Evolutionary conservation across 768 basidiomycete species (phyloP).

Genomic region (Termitomyces sp.): DNA sequence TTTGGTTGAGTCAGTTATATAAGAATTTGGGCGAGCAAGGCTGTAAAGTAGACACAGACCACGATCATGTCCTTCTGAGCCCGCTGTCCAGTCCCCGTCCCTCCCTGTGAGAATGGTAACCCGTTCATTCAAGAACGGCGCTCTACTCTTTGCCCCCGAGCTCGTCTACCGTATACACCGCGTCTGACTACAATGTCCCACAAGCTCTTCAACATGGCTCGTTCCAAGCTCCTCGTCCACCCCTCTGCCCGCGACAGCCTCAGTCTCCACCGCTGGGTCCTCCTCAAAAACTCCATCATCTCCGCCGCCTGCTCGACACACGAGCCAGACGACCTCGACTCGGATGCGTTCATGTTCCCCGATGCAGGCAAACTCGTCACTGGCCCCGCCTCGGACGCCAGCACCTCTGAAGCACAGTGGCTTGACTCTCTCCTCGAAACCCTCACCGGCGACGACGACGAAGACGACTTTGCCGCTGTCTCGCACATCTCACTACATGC

Average conservation of each 20-base stretch:
- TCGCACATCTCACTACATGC: no score
- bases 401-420: constrained; percentile 71
- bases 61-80: constrained; percentile 39
- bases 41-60: not conserved
- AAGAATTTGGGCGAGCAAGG: constrained; percentile 12
- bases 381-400: constrained; percentile 26
- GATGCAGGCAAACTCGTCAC: constrained; percentile 57
- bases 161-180: constrained; percentile 83
- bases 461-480: constrained; percentile 45
- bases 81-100: constrained; percentile 26
- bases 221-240: constrained; percentile 67
- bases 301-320: constrained; percentile 32
- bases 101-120: constrained; percentile 66
- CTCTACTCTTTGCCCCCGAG: constrained; percentile 81
- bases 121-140: constrained; percentile 79
- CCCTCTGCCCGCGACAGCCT: constrained; percentile 55
- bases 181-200: constrained; percentile 31
- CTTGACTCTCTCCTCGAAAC: constrained; percentile 75
- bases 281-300: constrained; percentile 79
- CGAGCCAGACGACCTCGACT: constrained; percentile 43
- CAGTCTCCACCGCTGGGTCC: constrained; percentile 83
- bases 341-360: constrained; percentile 77
- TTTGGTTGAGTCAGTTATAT: constrained; percentile 16
- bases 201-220: constrained; percentile 58
- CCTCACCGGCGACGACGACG: constrained; percentile 60